Evolutionary conservation across 2,329 filamentous ascomycete species (phyloP).

Genomic region (Venturia oleaginea): DNA sequence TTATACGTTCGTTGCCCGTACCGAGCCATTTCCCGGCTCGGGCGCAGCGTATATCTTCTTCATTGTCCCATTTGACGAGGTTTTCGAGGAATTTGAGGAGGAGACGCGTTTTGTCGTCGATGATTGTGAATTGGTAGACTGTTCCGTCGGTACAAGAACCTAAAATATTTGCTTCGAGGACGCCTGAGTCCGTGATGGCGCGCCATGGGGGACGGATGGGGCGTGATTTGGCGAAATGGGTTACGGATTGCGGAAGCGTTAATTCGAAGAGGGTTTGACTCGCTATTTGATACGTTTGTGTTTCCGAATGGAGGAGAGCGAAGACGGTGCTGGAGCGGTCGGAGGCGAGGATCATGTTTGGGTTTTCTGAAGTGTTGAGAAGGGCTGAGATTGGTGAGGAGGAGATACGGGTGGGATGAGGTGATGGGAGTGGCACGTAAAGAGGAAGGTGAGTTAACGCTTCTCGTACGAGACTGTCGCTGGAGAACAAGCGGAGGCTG

Average conservation of each 20-base stretch:
- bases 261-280: slow-evolving; percentile 33
- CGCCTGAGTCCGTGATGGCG: slow-evolving; percentile 23
- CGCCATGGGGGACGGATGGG: slow-evolving; percentile 31
- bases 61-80: slow-evolving; percentile 29
- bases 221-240: slow-evolving; percentile 41
- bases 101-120: slow-evolving; percentile 54
- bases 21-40: background rate
- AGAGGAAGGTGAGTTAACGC: background rate
- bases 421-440: background rate
- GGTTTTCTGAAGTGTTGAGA: slow-evolving; percentile 9
- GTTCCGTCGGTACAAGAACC: slow-evolving; percentile 44
- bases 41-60: slow-evolving; percentile 18
- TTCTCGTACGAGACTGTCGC: slow-evolving; percentile 6
- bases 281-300: slow-evolving; percentile 19
- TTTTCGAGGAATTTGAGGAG: slow-evolving; percentile 68
- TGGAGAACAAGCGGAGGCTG: background rate
- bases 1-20: background rate
- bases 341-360: slow-evolving; percentile 23
- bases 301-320: slow-evolving; percentile 23
- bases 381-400: background rate
- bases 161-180: slow-evolving; percentile 39
- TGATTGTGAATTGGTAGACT: slow-evolving; percentile 51
- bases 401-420: slow-evolving; percentile 1
- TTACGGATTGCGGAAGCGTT: slow-evolving; percentile 31
- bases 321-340: slow-evolving; percentile 26